phyloP scores from a whole-genome alignment of 2,329 filamentous ascomycete genomes.

The Zymoseptoria pseudotritici region DNA sequence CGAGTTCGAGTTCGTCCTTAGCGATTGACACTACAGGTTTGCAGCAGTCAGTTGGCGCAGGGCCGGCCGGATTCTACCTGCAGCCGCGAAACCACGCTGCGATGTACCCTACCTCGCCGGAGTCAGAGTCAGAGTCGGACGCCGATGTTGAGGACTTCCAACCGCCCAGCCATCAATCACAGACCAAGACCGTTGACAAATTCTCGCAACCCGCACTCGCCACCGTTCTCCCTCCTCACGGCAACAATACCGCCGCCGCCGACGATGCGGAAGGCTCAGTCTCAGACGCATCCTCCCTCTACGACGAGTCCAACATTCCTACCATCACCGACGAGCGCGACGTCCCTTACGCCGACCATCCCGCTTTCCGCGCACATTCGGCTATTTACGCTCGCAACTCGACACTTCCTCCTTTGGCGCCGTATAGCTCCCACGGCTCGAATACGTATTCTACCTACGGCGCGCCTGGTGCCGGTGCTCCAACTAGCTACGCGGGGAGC shows the following conservation, averaged over 20 bases:
- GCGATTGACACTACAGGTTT: neutral
- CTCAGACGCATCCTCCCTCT: constrained; percentile 33
- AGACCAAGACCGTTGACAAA: neutral
- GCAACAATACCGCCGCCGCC: constrained; percentile 29
- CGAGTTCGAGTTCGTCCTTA: neutral
- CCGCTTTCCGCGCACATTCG: constrained; percentile 22
- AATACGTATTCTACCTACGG: neutral
- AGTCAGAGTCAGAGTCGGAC: constrained; percentile 31
- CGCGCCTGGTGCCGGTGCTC: neutral
- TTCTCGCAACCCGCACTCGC: too few species aligned
- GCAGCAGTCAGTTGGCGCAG: neutral
- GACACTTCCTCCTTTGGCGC: neutral
- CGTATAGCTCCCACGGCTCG: neutral
- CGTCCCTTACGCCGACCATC: constrained; percentile 25
- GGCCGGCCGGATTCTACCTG: neutral
- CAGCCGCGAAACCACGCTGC: neutral
- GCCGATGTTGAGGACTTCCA: neutral
- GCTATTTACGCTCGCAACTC: constrained; percentile 18
- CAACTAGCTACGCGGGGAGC: neutral
- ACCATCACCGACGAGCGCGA: constrained; percentile 16
- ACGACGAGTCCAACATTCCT: constrained; percentile 31
- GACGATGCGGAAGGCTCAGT: constrained; percentile 40
- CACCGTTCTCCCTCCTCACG: neutral
- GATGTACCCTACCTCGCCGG: neutral
- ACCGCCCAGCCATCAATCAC: too few species aligned